Conservation (phyloP, 108 stramenopile species). For the Nitzschia putrida region DNA sequence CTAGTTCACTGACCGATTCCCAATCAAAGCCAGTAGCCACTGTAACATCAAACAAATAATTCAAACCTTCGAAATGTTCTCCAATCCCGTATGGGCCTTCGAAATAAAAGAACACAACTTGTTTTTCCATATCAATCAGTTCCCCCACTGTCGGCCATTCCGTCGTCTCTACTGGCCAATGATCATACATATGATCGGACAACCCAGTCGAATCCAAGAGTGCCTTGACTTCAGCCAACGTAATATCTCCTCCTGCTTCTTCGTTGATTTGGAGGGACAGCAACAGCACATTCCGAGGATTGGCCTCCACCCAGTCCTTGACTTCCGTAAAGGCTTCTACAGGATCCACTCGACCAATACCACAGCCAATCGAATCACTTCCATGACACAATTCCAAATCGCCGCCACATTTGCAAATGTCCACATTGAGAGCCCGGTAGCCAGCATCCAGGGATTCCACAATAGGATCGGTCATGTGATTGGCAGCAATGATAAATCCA, state of each 20-base stretch:
- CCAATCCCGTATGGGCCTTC: slow-evolving; percentile 45
- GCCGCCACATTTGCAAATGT: slow-evolving; percentile 65
- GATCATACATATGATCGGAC: slow-evolving; percentile 20
- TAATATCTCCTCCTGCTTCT: slow-evolving; percentile 23
- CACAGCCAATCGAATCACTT: slow-evolving; percentile 30
- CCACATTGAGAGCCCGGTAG: slow-evolving; percentile 61
- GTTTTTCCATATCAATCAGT: slow-evolving; percentile 48
- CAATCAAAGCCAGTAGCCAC: slow-evolving; percentile 56
- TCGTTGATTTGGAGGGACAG: slow-evolving; percentile 60
- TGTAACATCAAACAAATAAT: slow-evolving; percentile 51
- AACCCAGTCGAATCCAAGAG: slow-evolving; percentile 16
- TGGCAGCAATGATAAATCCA: slow-evolving; percentile 45
- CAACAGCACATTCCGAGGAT: slow-evolving; percentile 58
- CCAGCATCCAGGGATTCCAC: slow-evolving; percentile 37
- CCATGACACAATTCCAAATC: slow-evolving; percentile 58
- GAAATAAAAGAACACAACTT: slow-evolving; percentile 65
- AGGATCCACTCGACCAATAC: slow-evolving; percentile 54
- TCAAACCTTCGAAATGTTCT: slow-evolving; percentile 44
- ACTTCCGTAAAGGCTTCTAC: slow-evolving; percentile 49
- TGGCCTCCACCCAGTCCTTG: slow-evolving; percentile 43
- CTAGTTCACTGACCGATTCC: slow-evolving; percentile 36
- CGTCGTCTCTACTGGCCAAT: slow-evolving; percentile 7
- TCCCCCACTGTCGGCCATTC: slow-evolving; percentile 63
- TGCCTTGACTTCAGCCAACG: slow-evolving; percentile 25
- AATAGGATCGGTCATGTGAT: slow-evolving; percentile 47